Percentiles rank a stretch among this genome's conserved stretches.
Evolutionary conservation across 2,329 filamentous ascomycete genomes (phyloP).

Genomic region (Orbilia oligospora): DNA sequence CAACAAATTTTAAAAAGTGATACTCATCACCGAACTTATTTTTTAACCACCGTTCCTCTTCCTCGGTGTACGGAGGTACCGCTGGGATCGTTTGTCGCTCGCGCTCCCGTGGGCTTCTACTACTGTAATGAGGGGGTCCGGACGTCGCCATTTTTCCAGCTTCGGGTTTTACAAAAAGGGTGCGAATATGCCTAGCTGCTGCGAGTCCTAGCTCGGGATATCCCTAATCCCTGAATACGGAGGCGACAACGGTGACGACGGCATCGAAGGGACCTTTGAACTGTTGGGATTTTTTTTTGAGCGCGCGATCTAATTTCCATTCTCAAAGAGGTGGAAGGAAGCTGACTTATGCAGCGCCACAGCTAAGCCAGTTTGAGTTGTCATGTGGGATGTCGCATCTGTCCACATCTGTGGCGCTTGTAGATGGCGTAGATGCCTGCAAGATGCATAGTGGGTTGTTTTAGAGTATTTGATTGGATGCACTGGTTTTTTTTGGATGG

Average conservation of each 20-base stretch:
- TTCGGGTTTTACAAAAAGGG: background rate
- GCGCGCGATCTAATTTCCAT: conserved; percentile 2
- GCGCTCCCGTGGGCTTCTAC: conserved; percentile 5
- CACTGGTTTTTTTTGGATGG: conserved; percentile 8
- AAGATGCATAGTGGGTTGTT: background rate
- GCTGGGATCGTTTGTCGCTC: background rate
- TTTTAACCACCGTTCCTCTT: conserved; percentile 22
- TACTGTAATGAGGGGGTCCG: conserved; percentile 9
- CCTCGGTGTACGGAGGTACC: conserved; percentile 25
- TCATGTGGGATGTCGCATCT: conserved; percentile 22
- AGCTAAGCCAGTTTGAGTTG: conserved; percentile 31
- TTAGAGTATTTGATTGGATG: background rate
- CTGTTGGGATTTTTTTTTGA: background rate
- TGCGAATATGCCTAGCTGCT: background rate
- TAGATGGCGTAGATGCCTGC: background rate
- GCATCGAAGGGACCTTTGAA: conserved; percentile 3
- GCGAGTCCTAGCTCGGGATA: background rate
- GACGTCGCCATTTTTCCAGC: conserved; percentile 5
- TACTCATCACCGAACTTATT: conserved; percentile 20
- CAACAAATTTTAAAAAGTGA: conserved; percentile 22
- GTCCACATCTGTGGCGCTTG: conserved; percentile 15
- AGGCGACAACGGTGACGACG: conserved; percentile 4
- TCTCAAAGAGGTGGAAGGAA: background rate
- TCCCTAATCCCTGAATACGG: conserved; percentile 9
- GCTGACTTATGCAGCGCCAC: conserved; percentile 20